These are phyloP conservation scores for Sporothrix protearum DNA, from an alignment of 2,329 filamentous ascomycete species.

Conservation along the genomic window DNA sequence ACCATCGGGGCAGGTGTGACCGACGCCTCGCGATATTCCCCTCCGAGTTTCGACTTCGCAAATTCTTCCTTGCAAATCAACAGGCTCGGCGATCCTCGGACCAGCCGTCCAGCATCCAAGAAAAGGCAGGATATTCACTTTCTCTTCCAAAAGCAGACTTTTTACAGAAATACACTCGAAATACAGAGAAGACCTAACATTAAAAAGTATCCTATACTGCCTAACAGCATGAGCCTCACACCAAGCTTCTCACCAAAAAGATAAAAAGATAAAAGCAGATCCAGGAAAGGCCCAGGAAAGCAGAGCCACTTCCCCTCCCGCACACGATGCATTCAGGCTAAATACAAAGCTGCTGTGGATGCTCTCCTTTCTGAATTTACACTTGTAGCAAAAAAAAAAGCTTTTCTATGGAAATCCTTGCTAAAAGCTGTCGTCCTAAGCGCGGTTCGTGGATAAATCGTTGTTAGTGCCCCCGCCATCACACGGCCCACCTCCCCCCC, in stretches of 20 bases:
- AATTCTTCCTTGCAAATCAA: background rate
- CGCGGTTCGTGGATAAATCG: constrained; percentile 18
- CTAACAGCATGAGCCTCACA: background rate
- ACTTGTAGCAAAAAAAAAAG: background rate
- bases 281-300: background rate
- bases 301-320: constrained; percentile 9
- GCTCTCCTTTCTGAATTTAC: background rate
- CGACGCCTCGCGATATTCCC: background rate
- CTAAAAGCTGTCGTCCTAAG: background rate
- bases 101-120: background rate
- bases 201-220: background rate
- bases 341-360: constrained; percentile 12
- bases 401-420: background rate
- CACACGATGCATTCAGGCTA: constrained; percentile 18
- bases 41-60: background rate
- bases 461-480: background rate
- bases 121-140: background rate
- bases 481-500: background rate
- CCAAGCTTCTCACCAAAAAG: background rate
- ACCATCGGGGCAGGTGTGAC: background rate
- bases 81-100: background rate
- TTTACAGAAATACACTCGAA: background rate
- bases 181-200: too few relatives aligned
- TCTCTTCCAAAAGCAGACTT: background rate
- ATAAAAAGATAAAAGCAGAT: background rate